phyloP scores from a whole-genome alignment of 371 early-diverging fungal genomes.

The Thermomucor indicae-seudaticae region DNA sequence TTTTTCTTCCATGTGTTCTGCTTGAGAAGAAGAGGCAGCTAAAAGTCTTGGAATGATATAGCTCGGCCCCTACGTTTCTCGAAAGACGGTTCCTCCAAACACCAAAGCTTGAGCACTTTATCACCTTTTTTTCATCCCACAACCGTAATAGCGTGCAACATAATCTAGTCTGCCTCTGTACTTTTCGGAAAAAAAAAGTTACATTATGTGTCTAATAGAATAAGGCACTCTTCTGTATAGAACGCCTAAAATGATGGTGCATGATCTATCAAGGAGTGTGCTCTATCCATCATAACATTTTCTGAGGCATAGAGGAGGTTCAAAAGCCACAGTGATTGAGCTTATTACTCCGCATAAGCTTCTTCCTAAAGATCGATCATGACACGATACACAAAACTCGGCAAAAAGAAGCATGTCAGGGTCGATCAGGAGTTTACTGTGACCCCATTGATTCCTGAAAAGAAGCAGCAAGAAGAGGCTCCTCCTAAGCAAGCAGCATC shows the following conservation, averaged over 20 bases:
- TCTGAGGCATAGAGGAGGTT: no score
- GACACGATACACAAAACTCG: constrained; percentile 65
- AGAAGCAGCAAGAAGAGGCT: constrained; percentile 11
- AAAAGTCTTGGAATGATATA: constrained; percentile 16
- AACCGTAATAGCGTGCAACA: no score
- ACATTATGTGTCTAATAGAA: no score
- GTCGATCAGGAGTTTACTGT: constrained; percentile 49
- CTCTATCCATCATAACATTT: neutral
- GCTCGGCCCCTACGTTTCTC: constrained; percentile 70
- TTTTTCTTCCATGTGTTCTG: neutral
- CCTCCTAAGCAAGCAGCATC: neutral
- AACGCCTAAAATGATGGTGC: neutral
- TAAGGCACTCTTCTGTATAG: neutral
- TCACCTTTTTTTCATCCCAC: no score
- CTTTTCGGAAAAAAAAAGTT: no score
- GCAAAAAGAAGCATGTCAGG: constrained; percentile 57
- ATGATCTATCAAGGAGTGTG: neutral
- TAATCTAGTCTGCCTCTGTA: no score
- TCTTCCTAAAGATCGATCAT: constrained; percentile 15
- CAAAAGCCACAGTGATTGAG: neutral
- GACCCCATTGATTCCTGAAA: constrained; percentile 47
- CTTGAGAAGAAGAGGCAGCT: no score
- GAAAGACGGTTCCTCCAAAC: constrained; percentile 35
- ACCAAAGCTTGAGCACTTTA: no score
- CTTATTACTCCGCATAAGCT: neutral